Conservation (phyloP, 768 basidiomycete genomes). For the Trametes meyenii region DNA sequence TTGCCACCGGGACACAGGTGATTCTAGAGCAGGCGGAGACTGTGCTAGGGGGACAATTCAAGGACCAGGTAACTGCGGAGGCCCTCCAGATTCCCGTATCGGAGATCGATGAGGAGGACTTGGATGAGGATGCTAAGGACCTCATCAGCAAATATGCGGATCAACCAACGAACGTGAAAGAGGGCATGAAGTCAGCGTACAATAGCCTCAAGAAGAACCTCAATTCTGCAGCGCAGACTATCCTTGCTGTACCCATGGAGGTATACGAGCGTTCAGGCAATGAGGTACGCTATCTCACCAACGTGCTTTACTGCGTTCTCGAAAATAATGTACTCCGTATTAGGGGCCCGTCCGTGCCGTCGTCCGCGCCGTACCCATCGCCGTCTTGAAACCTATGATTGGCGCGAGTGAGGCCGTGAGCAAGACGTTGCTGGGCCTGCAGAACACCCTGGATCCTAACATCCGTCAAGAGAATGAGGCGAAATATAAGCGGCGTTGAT, state of each 20-base stretch:
- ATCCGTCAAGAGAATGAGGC: slow-evolving; percentile 82
- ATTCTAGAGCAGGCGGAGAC: slow-evolving; percentile 94
- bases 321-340: slow-evolving; percentile 1
- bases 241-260: slow-evolving; percentile 98
- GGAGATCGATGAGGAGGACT: slow-evolving; percentile 35
- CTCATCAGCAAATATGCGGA: slow-evolving; percentile 88
- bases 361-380: slow-evolving; percentile 95
- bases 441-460: slow-evolving; percentile 90
- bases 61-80: slow-evolving; percentile 66
- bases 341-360: slow-evolving; percentile 94
- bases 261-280: slow-evolving; percentile 93
- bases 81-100: slow-evolving; percentile 48
- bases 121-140: slow-evolving; percentile 53
- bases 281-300: slow-evolving; percentile 57
- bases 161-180: slow-evolving; percentile 81
- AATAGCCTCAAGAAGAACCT: slow-evolving; percentile 84
- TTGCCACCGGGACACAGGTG: slow-evolving; percentile 97
- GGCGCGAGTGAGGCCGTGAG: slow-evolving; percentile 96
- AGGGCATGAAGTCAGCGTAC: slow-evolving; percentile 93
- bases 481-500: slow-evolving; percentile 86
- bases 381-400: slow-evolving; percentile 97
- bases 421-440: slow-evolving; percentile 91
- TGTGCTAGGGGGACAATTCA: slow-evolving; percentile 82
- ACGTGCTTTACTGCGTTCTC: neutral
- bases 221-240: slow-evolving; percentile 95